These are phyloP conservation scores for Cercophora scortea DNA, from an alignment of 495 filamentous ascomycete species.

Conservation along the genomic window DNA sequence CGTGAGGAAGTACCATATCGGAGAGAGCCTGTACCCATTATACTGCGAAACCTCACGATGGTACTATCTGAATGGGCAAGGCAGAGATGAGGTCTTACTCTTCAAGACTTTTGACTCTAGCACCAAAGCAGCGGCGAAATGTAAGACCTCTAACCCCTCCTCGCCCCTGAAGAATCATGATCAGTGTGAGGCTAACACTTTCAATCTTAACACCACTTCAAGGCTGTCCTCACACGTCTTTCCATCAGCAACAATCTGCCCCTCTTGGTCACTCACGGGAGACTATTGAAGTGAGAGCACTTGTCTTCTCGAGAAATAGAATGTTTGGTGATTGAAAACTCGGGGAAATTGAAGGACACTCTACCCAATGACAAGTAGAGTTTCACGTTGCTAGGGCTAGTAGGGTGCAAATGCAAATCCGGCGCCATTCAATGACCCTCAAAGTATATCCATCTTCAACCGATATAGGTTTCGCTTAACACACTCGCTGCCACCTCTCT, in stretches of 20 bases:
- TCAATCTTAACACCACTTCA: too few species aligned
- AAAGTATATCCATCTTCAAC: too few species aligned
- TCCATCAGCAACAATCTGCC: neutral
- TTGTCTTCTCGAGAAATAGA: neutral
- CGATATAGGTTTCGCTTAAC: too few species aligned
- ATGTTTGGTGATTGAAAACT: too few species aligned
- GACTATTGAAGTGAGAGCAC: neutral
- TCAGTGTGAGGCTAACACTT: neutral
- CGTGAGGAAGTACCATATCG: slow-evolving; percentile 1
- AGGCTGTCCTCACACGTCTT: neutral
- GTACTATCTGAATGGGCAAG: slow-evolving; percentile 1
- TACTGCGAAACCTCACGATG: neutral
- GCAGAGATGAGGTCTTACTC: slow-evolving; percentile 1
- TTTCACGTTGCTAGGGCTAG: too few species aligned
- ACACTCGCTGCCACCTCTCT: too few species aligned
- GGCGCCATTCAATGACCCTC: too few species aligned
- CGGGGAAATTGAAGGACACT: too few species aligned
- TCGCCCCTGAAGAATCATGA: neutral
- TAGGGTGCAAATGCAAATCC: too few species aligned
- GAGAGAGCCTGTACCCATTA: slow-evolving; percentile 1
- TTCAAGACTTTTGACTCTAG: slow-evolving; percentile 5
- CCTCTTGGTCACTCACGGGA: neutral
- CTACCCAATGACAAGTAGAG: too few species aligned
- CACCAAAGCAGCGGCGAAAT: neutral
- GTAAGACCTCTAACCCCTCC: neutral